These are phyloP conservation scores for Tuber melanosporum DNA, from an alignment of 495 filamentous ascomycete species.

Conservation along the genomic window DNA sequence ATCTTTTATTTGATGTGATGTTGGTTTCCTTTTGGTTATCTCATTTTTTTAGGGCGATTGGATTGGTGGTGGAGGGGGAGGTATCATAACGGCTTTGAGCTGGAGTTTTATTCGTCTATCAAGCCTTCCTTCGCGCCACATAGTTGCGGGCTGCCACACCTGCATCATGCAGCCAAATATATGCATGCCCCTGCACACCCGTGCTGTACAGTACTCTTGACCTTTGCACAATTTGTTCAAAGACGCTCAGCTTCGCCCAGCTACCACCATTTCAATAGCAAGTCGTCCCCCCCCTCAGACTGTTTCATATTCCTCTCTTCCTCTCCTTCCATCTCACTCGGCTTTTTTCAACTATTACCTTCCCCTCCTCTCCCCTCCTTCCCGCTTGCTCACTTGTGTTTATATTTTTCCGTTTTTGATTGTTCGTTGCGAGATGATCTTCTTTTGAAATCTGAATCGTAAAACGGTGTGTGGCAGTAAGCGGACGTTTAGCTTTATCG, in stretches of 20 bases:
- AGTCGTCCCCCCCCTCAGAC: not conserved
- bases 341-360: not conserved
- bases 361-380: not conserved
- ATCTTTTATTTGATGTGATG: conserved; percentile 1
- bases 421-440: conserved; percentile 10
- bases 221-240: conserved; percentile 5
- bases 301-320: not conserved
- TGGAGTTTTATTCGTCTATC: conserved; percentile 21
- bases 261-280: not conserved
- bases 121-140: conserved; percentile 34
- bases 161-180: conserved; percentile 14
- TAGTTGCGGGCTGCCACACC: conserved; percentile 18
- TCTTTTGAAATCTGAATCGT: conserved; percentile 7
- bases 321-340: conserved; percentile 1
- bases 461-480: conserved; percentile 7
- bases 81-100: not conserved
- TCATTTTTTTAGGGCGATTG: not conserved
- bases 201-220: conserved; percentile 17
- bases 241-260: not conserved
- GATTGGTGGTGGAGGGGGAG: not conserved
- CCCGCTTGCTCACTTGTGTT: not conserved
- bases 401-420: not conserved
- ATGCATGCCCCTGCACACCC: conserved; percentile 24
- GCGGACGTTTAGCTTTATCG: conserved; percentile 10
- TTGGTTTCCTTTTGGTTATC: not conserved